A percentile compares a stretch with the other conserved stretches of the same genome.
Evolutionary conservation across 805 yeast species (phyloP).

Genomic region (Hanseniaspora lindneri): DNA sequence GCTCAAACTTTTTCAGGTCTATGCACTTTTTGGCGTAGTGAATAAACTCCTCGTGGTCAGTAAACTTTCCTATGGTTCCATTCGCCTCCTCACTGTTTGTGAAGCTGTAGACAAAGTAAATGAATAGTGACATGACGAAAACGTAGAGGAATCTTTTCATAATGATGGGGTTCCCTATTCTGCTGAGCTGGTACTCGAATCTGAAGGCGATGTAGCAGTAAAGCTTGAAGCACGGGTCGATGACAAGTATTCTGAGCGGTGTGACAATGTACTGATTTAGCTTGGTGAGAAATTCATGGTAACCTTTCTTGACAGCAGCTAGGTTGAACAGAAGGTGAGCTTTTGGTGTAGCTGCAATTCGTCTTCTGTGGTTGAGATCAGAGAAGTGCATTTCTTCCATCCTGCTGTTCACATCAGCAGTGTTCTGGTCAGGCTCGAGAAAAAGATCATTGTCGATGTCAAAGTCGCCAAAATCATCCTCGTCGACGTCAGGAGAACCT

Average conservation of each 20-base stretch:
- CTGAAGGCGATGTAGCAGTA: constrained; percentile 30
- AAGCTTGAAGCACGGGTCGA: constrained; percentile 39
- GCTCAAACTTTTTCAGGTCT: constrained; percentile 47
- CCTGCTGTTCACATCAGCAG: background rate
- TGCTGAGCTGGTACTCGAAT: constrained; percentile 47
- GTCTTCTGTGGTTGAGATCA: background rate
- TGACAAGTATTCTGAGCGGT: constrained; percentile 32
- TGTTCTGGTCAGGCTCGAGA: background rate
- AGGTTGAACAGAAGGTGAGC: too few relatives aligned
- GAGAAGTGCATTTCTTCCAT: background rate
- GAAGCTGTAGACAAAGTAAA: constrained; percentile 47
- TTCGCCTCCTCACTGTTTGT: constrained; percentile 35
- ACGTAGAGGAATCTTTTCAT: constrained; percentile 69
- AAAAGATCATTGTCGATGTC: constrained; percentile 6
- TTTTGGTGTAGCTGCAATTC: background rate
- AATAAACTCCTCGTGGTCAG: constrained; percentile 44
- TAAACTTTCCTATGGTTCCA: constrained; percentile 45
- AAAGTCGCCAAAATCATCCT: constrained; percentile 1
- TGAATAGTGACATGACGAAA: constrained; percentile 43
- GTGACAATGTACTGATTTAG: constrained; percentile 27
- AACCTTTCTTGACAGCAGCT: too few relatives aligned
- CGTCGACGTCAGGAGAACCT: background rate
- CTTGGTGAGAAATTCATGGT: constrained; percentile 19
- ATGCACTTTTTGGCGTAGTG: constrained; percentile 41
- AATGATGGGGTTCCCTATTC: constrained; percentile 76